Evolutionary conservation across 2,329 filamentous ascomycete genomes (phyloP).

Genomic region (Paecilomyces sp.): DNA sequence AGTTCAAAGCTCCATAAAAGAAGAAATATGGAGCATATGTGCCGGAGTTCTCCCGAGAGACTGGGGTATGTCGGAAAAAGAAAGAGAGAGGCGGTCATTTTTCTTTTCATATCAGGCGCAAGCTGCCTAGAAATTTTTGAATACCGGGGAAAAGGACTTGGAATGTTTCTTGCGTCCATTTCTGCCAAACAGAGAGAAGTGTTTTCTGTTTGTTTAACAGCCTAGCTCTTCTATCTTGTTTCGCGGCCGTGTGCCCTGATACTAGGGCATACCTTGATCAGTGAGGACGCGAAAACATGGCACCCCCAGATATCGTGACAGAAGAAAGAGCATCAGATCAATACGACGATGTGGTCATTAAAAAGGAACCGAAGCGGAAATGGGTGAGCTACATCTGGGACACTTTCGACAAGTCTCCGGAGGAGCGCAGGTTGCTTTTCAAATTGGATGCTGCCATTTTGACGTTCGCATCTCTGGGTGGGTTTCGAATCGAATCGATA

Average conservation of each 20-base stretch:
- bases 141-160: background rate
- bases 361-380: conserved; percentile 25
- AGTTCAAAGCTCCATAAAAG: background rate
- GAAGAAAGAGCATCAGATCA: conserved; percentile 6
- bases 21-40: background rate
- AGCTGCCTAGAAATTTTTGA: background rate
- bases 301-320: conserved; percentile 2
- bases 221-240: background rate
- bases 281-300: conserved; percentile 9
- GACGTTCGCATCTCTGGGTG: conserved; percentile 40
- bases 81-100: background rate
- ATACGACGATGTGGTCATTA: conserved; percentile 8
- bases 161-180: background rate
- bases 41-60: background rate
- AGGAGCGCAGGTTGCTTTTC: conserved; percentile 43
- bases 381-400: conserved; percentile 49
- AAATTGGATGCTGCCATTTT: conserved; percentile 44
- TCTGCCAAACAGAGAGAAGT: background rate
- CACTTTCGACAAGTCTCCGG: conserved; percentile 44
- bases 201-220: background rate
- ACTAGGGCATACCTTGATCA: background rate
- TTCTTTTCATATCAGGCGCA: background rate
- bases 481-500: background rate
- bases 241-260: background rate
- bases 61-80: background rate